A percentile compares a stretch with the other conserved stretches of the same genome.
Evolutionary conservation across 1,284 basidiomycete genomes (phyloP).

Genomic region (Trametes versicolor): DNA sequence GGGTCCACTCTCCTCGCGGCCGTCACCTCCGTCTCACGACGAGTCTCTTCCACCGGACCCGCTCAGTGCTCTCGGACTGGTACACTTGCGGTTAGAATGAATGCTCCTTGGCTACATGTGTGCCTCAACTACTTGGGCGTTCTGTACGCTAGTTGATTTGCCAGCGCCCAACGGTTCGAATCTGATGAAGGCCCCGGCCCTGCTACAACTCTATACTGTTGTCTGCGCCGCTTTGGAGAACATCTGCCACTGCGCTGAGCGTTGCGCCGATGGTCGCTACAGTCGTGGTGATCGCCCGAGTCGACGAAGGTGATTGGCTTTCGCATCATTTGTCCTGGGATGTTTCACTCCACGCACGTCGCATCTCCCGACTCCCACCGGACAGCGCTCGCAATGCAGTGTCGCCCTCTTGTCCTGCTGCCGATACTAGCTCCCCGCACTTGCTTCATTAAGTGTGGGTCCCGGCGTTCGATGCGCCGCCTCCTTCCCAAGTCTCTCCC

Average conservation of each 20-base stretch:
- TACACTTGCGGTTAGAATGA: too few relatives aligned
- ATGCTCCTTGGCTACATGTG: too few relatives aligned
- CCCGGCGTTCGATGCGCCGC: slow-evolving; percentile 12
- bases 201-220: neutral
- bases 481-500: neutral
- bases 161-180: too few relatives aligned
- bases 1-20: neutral
- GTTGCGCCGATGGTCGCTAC: too few relatives aligned
- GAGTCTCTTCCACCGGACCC: too few relatives aligned
- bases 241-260: neutral
- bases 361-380: slow-evolving; percentile 1
- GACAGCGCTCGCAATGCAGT: slow-evolving; percentile 5
- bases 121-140: too few relatives aligned
- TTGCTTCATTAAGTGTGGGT: neutral
- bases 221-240: neutral
- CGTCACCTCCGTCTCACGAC: neutral
- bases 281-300: neutral
- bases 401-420: neutral
- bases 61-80: too few relatives aligned
- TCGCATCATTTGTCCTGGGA: neutral
- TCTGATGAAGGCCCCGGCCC: too few relatives aligned
- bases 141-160: too few relatives aligned
- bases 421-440: neutral
- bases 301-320: neutral
- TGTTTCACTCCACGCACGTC: neutral